phyloP scores from a whole-genome alignment of 306 rosid species.

The Rosa chinensis region DNA sequence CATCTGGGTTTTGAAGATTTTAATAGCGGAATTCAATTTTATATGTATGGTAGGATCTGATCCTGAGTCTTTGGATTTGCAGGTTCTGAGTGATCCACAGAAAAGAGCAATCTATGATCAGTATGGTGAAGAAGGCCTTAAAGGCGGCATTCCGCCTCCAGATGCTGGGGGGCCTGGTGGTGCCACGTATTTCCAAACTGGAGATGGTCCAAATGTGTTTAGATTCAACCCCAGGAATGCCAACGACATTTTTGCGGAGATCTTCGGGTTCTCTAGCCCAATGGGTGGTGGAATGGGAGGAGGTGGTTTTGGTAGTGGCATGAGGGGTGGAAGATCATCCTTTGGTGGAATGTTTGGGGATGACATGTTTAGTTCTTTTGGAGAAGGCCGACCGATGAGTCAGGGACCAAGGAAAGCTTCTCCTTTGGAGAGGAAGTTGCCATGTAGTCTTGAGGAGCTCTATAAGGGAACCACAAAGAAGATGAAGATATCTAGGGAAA shows the following conservation, averaged over 20 bases:
- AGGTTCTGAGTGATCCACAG: slow-evolving; percentile 92
- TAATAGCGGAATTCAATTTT: not conserved
- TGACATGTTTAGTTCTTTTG: slow-evolving; percentile 64
- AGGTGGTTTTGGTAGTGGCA: slow-evolving; percentile 41
- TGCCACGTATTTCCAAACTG: slow-evolving; percentile 66
- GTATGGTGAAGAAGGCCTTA: slow-evolving; percentile 88
- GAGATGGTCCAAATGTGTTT: slow-evolving; percentile 67
- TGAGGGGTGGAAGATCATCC: slow-evolving; percentile 52
- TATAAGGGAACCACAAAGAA: slow-evolving; percentile 76
- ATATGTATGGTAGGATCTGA: slow-evolving; percentile 5
- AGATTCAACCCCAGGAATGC: slow-evolving; percentile 83
- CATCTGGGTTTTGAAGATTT: not conserved
- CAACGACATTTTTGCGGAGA: slow-evolving; percentile 64
- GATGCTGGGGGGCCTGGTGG: slow-evolving; percentile 61
- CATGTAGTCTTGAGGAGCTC: slow-evolving; percentile 83
- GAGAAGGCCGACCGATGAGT: slow-evolving; percentile 58
- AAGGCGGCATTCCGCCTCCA: slow-evolving; percentile 79
- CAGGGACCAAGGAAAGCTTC: slow-evolving; percentile 69
- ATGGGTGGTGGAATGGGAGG: slow-evolving; percentile 48
- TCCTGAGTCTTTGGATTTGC: not conserved
- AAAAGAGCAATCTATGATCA: slow-evolving; percentile 84
- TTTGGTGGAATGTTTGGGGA: slow-evolving; percentile 77
- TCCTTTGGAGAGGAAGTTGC: slow-evolving; percentile 57
- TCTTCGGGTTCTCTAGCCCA: slow-evolving; percentile 76
- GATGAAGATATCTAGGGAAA: slow-evolving; percentile 81